Conservation (phyloP, 140 eudicot genomes). For the Flaveria floridana region DNA sequence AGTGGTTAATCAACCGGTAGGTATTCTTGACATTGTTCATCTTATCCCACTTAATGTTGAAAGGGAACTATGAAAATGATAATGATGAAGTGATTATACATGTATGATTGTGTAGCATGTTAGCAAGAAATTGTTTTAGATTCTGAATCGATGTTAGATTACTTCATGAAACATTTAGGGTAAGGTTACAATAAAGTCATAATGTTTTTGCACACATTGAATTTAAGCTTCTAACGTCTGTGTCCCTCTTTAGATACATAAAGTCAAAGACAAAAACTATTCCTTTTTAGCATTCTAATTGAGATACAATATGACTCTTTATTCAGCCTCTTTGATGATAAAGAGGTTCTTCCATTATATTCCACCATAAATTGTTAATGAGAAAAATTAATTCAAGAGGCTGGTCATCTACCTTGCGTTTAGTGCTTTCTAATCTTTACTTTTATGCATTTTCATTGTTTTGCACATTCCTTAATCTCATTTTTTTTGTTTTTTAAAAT, state of each 20-base stretch:
- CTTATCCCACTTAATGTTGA: slow-evolving; percentile 12
- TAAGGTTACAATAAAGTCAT: not conserved
- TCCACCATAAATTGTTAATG: slow-evolving; percentile 11
- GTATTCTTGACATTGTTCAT: slow-evolving; percentile 25
- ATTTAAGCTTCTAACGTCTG: slow-evolving; percentile 13
- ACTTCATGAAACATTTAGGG: not conserved
- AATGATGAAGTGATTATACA: too few species aligned
- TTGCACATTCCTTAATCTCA: not conserved
- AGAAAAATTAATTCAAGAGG: not conserved
- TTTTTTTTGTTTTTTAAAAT: not conserved
- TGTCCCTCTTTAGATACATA: slow-evolving; percentile 2
- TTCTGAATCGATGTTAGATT: not conserved
- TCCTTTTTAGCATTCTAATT: slow-evolving; percentile 24
- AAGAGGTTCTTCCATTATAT: slow-evolving; percentile 21
- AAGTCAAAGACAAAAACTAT: slow-evolving; percentile 7
- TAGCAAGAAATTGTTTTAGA: not conserved
- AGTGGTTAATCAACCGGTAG: slow-evolving; percentile 30
- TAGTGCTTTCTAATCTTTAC: slow-evolving; percentile 20
- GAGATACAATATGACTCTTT: not conserved
- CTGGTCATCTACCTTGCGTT: slow-evolving; percentile 1
- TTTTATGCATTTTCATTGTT: slow-evolving; percentile 15
- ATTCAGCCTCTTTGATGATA: not conserved
- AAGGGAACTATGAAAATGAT: slow-evolving; percentile 22
- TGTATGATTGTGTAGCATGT: not conserved
- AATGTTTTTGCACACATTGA: slow-evolving; percentile 5